Evolutionary conservation across 192 early-diverging fungal species (phyloP), one percentile per base, ranked within the genome.

Genomic region (Coemansia sp.): DNA sequence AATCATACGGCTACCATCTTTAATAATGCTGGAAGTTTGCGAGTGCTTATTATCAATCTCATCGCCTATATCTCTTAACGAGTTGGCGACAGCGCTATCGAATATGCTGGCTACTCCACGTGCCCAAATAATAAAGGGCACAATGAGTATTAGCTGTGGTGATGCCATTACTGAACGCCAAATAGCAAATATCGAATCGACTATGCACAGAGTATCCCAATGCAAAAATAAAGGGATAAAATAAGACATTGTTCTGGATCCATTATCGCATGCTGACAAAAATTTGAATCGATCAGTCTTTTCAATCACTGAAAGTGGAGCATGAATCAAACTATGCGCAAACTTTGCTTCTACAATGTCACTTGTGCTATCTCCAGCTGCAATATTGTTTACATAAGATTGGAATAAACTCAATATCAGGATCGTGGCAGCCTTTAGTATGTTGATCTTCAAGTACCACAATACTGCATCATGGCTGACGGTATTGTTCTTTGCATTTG

Each of bases 1-100:
- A 43, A 95, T 88, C 43, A 85, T 86, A 0, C 84, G 76, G 22
- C 88, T 73, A 1, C 94, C 93, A 18, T 90, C 93, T 0, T 39
- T 41, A 40, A 80, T 65, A 6, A 74, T 68, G 43, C 68, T 52
- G 10, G 43, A 37, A 0, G 65, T 67, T 1, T 59, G 55, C 6
- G 41, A 64, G 35, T 67, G 38, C 11, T 9, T 59, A 8, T 69
- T 38, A 2, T 29, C 15, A 11, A 27, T n/a, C 0, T 56, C 30
- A 8, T 56, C 59, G 3, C 50, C 8, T 11, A 74, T 65, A 9
- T 44, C 45, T 3, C 12, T 2, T 5, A 71, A 10, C 18, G 16
- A 40, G 8, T 34, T 34, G 13, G 7, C 2, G 2, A 58, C 18
- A 16, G 73, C 8, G 3, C 34, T 37, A 35, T 68, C 29, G 40